Percentiles rank a stretch among this genome's conserved stretches.
phyloP scores from a whole-genome alignment of 345 rosid genomes.

The Syzygium aqueum region DNA sequence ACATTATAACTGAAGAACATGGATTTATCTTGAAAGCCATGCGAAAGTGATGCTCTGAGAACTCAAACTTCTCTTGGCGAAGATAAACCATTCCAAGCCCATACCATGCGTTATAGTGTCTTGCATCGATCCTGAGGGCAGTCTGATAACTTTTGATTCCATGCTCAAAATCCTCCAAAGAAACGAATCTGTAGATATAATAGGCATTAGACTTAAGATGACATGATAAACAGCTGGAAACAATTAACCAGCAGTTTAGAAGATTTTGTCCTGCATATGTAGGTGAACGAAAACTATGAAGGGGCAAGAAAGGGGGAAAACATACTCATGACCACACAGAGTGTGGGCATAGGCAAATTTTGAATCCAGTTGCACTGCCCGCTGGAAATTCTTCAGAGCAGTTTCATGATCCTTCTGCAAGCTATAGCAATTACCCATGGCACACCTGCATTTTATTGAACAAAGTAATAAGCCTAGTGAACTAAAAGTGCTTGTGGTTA shows the following conservation, averaged over 20 bases:
- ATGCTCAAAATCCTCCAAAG: constrained; percentile 91
- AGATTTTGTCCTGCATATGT: not conserved
- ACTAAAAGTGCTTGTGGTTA: not conserved
- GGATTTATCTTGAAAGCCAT: constrained; percentile 87
- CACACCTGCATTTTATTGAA: constrained; percentile 56
- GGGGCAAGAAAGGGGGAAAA: not conserved
- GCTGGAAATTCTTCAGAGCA: constrained; percentile 83
- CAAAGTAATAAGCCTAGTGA: not conserved
- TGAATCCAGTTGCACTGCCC: constrained; percentile 82
- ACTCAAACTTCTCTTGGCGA: constrained; percentile 91
- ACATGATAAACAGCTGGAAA: not conserved
- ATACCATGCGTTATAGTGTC: constrained; percentile 96
- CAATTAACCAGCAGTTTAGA: not conserved
- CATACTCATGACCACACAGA: constrained; percentile 98
- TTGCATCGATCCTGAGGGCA: constrained; percentile 80
- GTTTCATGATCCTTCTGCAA: constrained; percentile 98
- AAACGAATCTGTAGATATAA: constrained; percentile 44
- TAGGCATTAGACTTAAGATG: not conserved
- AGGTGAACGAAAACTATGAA: not conserved
- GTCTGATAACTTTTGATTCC: constrained; percentile 92
- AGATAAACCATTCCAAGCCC: constrained; percentile 96
- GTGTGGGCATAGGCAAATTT: constrained; percentile 95
- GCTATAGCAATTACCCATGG: constrained; percentile 96
- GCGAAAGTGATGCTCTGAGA: constrained; percentile 93
- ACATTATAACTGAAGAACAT: constrained; percentile 89